Evolutionary conservation across 441 rosid genomes (phyloP), one percentile per base, ranked within the genome.

Genomic region (Isatis lusitanica): DNA sequence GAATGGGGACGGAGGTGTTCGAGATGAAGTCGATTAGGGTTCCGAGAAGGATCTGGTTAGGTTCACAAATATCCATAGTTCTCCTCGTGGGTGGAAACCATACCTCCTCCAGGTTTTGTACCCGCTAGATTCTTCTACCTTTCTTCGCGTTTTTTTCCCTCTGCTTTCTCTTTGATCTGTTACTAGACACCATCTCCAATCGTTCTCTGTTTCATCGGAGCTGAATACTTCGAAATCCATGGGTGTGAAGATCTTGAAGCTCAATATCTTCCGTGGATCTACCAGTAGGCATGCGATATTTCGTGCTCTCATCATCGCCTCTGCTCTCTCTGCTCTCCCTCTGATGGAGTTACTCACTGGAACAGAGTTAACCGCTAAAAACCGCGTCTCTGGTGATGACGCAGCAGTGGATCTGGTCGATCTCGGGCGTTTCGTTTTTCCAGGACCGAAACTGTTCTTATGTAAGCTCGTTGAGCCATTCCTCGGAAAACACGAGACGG

Each of bases 241-340:
- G 98, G 84, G 83, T 74, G 53, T 82, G 3, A 84, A 87, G 85
- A 69, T 79, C 40, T 63, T 85, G 75, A 80, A 59, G 70, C 60
- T 65, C 66, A 80, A 81, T 81, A 80, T 80, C 65, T 76, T 76
- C 70, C 77, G 73, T 42, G 89, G 88, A 59, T 78, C 83, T 16
- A 43, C 78, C 0, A 73, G 66, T 66, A 77, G 84, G 72, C 92
- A 85, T 24, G 76, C 81, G 65, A 74, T 87, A 38, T 75, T 83
- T 33, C 89, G 87, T 74, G 68, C 82, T 0, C 55, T 87, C 39
- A 60, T 80, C 73, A 28, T 80, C 35, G 71, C 74, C 63, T 50
- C 74, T 2, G 85, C 83, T 15, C 21, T 85, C 46, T 83, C 86
- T 9, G 6, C 79, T 55, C 67, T 78, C 58, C 85, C 86, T 53